Base-by-base conservation (phyloP, 116 monocot genomes). In the Thalassia testudinum region DNA sequence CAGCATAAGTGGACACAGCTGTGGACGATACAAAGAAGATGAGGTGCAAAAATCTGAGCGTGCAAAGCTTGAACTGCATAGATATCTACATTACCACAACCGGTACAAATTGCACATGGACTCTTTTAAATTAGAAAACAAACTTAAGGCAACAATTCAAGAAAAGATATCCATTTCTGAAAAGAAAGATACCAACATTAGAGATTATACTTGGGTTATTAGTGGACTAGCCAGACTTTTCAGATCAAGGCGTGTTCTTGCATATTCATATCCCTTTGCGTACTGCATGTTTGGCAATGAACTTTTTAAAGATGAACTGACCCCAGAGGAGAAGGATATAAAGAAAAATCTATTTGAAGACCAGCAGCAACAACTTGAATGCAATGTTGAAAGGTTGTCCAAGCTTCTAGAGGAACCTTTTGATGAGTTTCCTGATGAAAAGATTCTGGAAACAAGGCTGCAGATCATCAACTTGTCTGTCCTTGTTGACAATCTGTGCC, bases 221-320 rank as follows among this genome's bases (percentile, higher is more conserved):
- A 64, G 58, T 66, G 89, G 72, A 56, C 38, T 70, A 22, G 26
- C 53, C 20, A 60, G 68, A 25, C 80, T 90, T 25, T 70, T 80
- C 55, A 58, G 62, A 29, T 70, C 84, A 24, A 74, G 89, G 58
- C 76, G 70, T 55, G 52, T 77, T 38, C 83, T 90, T 51, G 56
- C 74, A 21, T 66, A 75, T 54, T 69, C 83, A 19, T 90, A 84
- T 58, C 75, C 84, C 15, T 84, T 90, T 75, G 80, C 84, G 18
- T 80, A 66, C 43, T 84, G 70, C 65, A 90, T 90, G 80, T 90
- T 90, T 70, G 89, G 89, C 1, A 67, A 69, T 73, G 82, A 82
- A 12, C 62, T 87, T 59, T 75, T 70, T 57, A 62, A 72, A 20
- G 63, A 67, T 56, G 69, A 80, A 58, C 66, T 83, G 75, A 59